Evolutionary conservation across 129 eudicot genomes (phyloP).

Genomic region (Cynara cardunculus): DNA sequence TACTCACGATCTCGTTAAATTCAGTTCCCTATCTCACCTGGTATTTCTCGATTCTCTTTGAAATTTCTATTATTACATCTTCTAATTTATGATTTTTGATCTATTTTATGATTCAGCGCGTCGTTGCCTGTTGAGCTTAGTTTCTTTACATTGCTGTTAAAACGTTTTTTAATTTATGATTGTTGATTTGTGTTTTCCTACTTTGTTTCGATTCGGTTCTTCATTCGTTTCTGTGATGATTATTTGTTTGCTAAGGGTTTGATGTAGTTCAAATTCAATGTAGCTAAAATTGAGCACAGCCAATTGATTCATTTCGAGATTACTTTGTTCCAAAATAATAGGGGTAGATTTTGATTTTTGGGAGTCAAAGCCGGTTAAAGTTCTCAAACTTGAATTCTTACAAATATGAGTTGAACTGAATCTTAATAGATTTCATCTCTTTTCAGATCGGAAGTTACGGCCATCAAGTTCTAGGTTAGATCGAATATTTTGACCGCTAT

Average conservation of each 20-base stretch:
- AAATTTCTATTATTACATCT: not conserved
- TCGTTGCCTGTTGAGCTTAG: not conserved
- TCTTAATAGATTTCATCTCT: not conserved
- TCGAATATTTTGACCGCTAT: not conserved
- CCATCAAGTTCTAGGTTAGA: not conserved
- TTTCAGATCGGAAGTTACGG: not conserved
- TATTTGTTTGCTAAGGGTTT: not conserved
- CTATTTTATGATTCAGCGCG: slow-evolving; percentile 28
- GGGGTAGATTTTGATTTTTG: not conserved
- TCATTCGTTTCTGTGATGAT: not conserved
- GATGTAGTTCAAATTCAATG: not conserved
- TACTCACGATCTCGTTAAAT: slow-evolving; percentile 70
- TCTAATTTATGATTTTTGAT: not conserved
- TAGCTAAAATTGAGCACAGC: not conserved
- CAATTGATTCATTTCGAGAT: not conserved
- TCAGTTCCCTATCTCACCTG: slow-evolving; percentile 65
- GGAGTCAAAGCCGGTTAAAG: not conserved
- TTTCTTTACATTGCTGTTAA: slow-evolving; percentile 1
- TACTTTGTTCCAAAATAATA: not conserved
- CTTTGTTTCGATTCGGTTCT: slow-evolving; percentile 30
- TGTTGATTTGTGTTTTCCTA: not conserved
- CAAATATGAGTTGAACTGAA: not conserved
- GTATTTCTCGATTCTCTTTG: slow-evolving; percentile 27
- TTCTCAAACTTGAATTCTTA: not conserved
- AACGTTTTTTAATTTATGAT: not conserved